Base-by-base conservation (phyloP, 257 asterid species). In the Echites panduratus region DNA sequence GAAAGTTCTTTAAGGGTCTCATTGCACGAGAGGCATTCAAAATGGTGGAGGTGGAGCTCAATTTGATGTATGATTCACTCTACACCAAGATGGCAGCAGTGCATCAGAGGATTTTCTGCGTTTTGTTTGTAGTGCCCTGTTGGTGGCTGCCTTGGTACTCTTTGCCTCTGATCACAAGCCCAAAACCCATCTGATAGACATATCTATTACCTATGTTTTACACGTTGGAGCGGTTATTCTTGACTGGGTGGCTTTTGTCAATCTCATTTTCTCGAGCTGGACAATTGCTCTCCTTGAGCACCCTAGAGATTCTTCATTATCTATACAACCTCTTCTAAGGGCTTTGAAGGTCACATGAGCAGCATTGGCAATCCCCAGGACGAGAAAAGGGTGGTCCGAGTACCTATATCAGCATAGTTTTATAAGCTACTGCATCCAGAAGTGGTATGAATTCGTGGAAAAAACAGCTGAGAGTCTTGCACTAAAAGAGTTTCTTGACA, bases 11-110 rank as follows among this genome's bases (percentile, higher is more conserved):
- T 74, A 32, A 32, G 38, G 38, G 44, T 68, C 4, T 0, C 1
- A 1, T 1, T 2, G 40, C 75, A 11, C 0, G 0, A 6, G 77
- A 68, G 1, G 85, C 83, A 24, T 82, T 78, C 70, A 47, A n/a
- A n/a, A 52, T 82, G 0, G 38, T 82, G 75, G 80, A 78, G 32
- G 53, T 68, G 13, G 82, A 75, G 76, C 81, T 78, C 26, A 82
- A 75, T 62, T 78, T 82, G 75, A 45, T 82, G 78, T 78, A 75
- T 44, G 85, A 78, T 76, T 79, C 16, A 22, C 83, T 82, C 10
- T 82, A 50, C 68, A 82, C 85, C 17, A 78, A 82, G 77, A 43
- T 47, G 61, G 74, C 58, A 1, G 50, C 54, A 0, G 75, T 82
- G 50, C 71, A 76, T 50, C 7, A 68, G 29, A 24, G 41, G 19